Evolutionary conservation across 2,329 filamentous ascomycete genomes (phyloP).

Genomic region (Exophiala lecanii-corni): DNA sequence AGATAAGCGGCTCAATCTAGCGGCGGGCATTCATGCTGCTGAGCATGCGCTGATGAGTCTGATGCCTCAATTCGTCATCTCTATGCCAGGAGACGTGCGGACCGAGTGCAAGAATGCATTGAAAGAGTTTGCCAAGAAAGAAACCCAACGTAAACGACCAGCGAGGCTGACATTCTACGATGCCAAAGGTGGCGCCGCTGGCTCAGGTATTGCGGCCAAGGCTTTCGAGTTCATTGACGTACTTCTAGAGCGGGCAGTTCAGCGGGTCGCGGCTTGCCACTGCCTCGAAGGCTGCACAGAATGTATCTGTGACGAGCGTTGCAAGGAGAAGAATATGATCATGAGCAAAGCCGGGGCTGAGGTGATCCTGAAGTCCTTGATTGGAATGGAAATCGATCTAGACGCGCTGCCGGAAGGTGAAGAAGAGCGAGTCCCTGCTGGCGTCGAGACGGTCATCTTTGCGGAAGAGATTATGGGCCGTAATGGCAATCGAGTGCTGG

Average conservation of each 20-base stretch:
- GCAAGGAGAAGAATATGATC: constrained; percentile 81
- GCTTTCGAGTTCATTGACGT: constrained; percentile 89
- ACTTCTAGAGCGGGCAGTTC: constrained; percentile 69
- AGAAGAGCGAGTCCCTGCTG: constrained; percentile 58
- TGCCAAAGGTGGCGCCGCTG: constrained; percentile 78
- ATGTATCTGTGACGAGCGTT: constrained; percentile 80
- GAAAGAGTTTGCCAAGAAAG: constrained; percentile 74
- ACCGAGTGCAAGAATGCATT: constrained; percentile 88
- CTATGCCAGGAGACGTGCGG: constrained; percentile 82
- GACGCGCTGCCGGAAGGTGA: constrained; percentile 85
- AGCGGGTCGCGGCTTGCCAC: constrained; percentile 68
- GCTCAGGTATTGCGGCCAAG: constrained; percentile 82
- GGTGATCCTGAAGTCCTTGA: constrained; percentile 71
- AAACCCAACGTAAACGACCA: constrained; percentile 65
- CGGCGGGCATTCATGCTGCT: constrained; percentile 87
- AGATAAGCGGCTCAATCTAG: constrained; percentile 68
- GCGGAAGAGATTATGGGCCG: constrained; percentile 59
- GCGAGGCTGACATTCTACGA: constrained; percentile 92
- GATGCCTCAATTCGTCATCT: constrained; percentile 86
- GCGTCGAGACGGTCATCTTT: constrained; percentile 75
- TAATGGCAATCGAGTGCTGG: constrained; percentile 28
- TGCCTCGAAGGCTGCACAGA: constrained; percentile 82
- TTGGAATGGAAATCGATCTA: constrained; percentile 74
- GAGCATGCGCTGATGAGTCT: constrained; percentile 85
- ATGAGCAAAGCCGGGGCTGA: constrained; percentile 87